Evolutionary conservation across 441 rosid species (phyloP).

Genomic region (Pelargonium citronellum): DNA sequence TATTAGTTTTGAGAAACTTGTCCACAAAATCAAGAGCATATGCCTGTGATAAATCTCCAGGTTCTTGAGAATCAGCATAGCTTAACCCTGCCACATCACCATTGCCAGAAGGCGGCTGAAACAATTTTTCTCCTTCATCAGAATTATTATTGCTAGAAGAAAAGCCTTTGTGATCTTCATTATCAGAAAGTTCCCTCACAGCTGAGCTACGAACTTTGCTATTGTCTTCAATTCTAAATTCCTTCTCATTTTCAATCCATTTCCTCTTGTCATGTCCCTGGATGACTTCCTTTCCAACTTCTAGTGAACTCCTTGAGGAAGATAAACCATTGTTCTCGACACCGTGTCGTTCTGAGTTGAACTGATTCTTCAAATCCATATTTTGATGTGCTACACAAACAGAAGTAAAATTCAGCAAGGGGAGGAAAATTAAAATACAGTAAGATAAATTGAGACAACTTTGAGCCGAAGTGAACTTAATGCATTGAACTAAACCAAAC

Average conservation of each 20-base stretch:
- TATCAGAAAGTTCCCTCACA: constrained; percentile 55
- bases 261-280: constrained; percentile 24
- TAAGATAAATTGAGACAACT: not conserved
- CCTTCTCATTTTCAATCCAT: constrained; percentile 26
- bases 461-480: not conserved
- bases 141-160: constrained; percentile 17
- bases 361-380: constrained; percentile 27
- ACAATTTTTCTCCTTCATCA: constrained; percentile 31
- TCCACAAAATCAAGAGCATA: constrained; percentile 75
- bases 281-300: constrained; percentile 28
- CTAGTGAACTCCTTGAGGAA: not conserved
- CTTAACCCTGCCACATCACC: constrained; percentile 52
- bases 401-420: constrained; percentile 53
- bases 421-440: constrained; percentile 6
- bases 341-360: constrained; percentile 32
- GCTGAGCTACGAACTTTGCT: constrained; percentile 32
- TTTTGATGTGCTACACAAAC: constrained; percentile 46
- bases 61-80: constrained; percentile 85
- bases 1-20: constrained; percentile 53
- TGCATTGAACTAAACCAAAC: not conserved
- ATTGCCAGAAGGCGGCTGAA: constrained; percentile 27
- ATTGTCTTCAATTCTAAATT: constrained; percentile 28
- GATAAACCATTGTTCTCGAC: constrained; percentile 21
- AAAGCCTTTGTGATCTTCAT: constrained; percentile 28
- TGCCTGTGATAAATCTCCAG: constrained; percentile 75